A percentile compares a stretch with the other conserved stretches of the same genome.
These are phyloP conservation scores for Fusarium guadeloupense DNA, from an alignment of 2,329 filamentous ascomycete genomes.

Conservation along the genomic window DNA sequence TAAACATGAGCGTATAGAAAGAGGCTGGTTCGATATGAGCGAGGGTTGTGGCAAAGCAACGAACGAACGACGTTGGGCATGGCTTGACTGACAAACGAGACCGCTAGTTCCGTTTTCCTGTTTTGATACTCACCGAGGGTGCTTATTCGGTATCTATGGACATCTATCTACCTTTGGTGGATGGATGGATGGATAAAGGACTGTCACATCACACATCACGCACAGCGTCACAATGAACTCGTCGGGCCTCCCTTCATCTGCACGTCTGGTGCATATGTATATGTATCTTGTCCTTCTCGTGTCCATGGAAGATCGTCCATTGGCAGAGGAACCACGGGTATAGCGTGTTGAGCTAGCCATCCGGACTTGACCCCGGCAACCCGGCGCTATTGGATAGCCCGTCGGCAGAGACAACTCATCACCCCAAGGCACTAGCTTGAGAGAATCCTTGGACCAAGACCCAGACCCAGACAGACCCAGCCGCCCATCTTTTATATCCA, in stretches of 20 bases:
- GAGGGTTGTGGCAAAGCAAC: slow-evolving; percentile 17
- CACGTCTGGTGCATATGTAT: slow-evolving; percentile 18
- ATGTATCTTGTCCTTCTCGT: slow-evolving; percentile 16
- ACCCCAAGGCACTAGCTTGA: slow-evolving; percentile 35
- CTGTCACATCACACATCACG: slow-evolving; percentile 20
- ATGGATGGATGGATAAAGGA: slow-evolving; percentile 13
- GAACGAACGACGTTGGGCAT: not conserved
- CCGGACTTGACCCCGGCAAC: slow-evolving; percentile 41
- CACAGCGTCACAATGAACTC: slow-evolving; percentile 28
- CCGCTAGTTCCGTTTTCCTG: slow-evolving; percentile 19
- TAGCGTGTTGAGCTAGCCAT: slow-evolving; percentile 32
- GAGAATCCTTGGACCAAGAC: slow-evolving; percentile 25
- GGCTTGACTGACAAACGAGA: not conserved
- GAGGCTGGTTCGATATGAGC: slow-evolving; percentile 6
- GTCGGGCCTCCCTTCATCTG: slow-evolving; percentile 29
- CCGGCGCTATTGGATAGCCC: slow-evolving; percentile 49
- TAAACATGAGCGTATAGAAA: not conserved
- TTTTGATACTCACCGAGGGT: slow-evolving; percentile 13
- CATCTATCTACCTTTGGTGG: too few species aligned
- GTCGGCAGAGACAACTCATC: slow-evolving; percentile 54
- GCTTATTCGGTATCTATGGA: slow-evolving; percentile 19
- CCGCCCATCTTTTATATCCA: slow-evolving; percentile 1
- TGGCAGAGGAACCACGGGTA: slow-evolving; percentile 35
- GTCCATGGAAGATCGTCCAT: slow-evolving; percentile 25
- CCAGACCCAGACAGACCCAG: too few species aligned